Conservation (phyloP, 495 filamentous ascomycete species). For the Aspergillus carlsbadensis region DNA sequence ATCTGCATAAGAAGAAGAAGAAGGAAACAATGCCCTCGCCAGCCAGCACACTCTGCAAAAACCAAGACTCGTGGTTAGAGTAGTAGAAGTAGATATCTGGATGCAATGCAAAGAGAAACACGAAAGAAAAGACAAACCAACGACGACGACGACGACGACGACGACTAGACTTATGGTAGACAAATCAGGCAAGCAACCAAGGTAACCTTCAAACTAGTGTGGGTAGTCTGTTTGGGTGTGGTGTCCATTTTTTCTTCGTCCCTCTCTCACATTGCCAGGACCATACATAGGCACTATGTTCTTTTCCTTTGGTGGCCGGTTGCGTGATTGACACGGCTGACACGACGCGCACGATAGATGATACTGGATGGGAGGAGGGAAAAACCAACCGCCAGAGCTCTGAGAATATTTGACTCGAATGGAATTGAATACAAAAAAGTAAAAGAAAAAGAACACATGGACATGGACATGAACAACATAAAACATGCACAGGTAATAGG, state of each 20-base stretch:
- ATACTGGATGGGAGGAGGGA: not conserved
- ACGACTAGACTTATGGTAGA: too few species aligned
- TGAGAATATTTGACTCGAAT: slow-evolving; percentile 30
- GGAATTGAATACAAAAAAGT: slow-evolving; percentile 12
- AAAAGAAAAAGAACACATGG: slow-evolving; percentile 15
- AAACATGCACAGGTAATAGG: not conserved
- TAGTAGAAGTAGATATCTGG: slow-evolving; percentile 3
- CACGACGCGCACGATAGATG: not conserved
- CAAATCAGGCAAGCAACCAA: too few species aligned
- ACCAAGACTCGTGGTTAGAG: too few species aligned
- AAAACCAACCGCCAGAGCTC: slow-evolving; percentile 17
- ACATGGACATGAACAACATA: slow-evolving; percentile 12
- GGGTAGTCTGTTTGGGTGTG: slow-evolving; percentile 17
- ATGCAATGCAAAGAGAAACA: slow-evolving; percentile 21
- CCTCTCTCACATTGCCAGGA: not conserved
- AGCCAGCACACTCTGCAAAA: slow-evolving; percentile 20
- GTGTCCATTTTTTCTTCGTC: slow-evolving; percentile 1
- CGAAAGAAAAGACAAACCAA: not conserved
- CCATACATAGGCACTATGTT: too few species aligned
- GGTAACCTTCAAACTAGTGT: slow-evolving; percentile 15
- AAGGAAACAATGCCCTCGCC: slow-evolving; percentile 13
- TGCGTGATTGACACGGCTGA: too few species aligned
- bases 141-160: too few species aligned
- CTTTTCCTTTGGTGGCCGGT: too few species aligned
- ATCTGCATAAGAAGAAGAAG: slow-evolving; percentile 7